Base-by-base conservation (phyloP, 2,329 filamentous ascomycete genomes). In the Aspergillus niger region DNA sequence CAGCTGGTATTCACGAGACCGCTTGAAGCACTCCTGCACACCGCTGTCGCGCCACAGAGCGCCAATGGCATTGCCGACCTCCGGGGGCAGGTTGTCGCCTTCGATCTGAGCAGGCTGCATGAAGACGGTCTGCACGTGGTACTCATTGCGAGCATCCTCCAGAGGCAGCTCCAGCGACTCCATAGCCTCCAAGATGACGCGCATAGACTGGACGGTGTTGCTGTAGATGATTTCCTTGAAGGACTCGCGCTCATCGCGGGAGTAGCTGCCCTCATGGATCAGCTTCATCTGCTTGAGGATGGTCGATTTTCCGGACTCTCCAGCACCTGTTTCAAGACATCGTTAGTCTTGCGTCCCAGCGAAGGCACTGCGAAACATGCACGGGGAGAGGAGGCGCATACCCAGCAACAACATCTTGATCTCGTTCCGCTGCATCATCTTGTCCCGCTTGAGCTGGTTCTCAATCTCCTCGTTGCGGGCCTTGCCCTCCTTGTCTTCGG, bases 401-500 rank as follows among this genome's bases (percentile, higher is more conserved):
- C 95, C 95, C 74, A 99, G 89, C 74, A 99, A 86, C 72, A 99
- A 85, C 95, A 99, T 98, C 87, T 99, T 99, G 84, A 99, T 99
- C 82, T 99, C 95, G 72, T 99, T 99, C 74, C 94, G 90, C 83
- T 97, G 93, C 85, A 96, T 90, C 91, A 98, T 91, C 82, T 96
- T 96, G 77, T 99, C 95, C 79, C 92, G 87, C 87, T 97, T 98
- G 77, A 98, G 85, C 85, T 98, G 94, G 80, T 97, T 98, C 83
- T 99, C 95, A 76, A 99, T 99, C 88, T 98, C 94, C 86, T 99
- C 95, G 79, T 99, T 98, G 72, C 95, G 90, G 85, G 92, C 91
- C 91, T 97, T 98, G 83, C 95, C 94, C 92, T 98, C 95, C 90
- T 97, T 97, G 83, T 98, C 95, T 85, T 98, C 95, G 77, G 95